Conservation (phyloP, 2,329 filamentous ascomycete genomes). For the Proliferodiscus dingleyae region DNA sequence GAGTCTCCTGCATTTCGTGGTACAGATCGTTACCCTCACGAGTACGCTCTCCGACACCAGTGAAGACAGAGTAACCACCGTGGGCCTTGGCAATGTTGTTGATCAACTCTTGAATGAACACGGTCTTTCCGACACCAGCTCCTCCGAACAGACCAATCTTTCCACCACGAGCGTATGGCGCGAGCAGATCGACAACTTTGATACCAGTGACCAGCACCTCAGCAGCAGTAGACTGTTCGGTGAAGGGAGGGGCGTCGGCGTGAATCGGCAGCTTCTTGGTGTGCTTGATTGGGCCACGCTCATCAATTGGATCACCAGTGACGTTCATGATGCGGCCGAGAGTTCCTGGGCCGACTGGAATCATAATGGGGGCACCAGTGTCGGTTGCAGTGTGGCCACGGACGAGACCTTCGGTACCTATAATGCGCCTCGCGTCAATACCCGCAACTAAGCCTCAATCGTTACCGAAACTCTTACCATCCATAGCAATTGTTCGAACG, state of each 20-base stretch:
- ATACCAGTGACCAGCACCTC: slow-evolving; percentile 99
- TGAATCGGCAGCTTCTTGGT: slow-evolving; percentile 87
- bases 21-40: slow-evolving; percentile 99
- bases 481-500: slow-evolving; percentile 99
- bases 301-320: slow-evolving; percentile 99
- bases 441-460: slow-evolving; percentile 12
- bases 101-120: slow-evolving; percentile 99
- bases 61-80: slow-evolving; percentile 99
- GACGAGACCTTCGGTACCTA: slow-evolving; percentile 98
- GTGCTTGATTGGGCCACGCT: slow-evolving; percentile 96
- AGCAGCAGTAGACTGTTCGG: slow-evolving; percentile 91
- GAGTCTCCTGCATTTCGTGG: slow-evolving; percentile 99
- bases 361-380: slow-evolving; percentile 91
- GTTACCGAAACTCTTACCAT: slow-evolving; percentile 62
- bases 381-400: slow-evolving; percentile 82
- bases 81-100: slow-evolving; percentile 99
- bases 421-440: slow-evolving; percentile 21
- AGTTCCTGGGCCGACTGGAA: slow-evolving; percentile 88
- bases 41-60: slow-evolving; percentile 99
- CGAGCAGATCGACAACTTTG: slow-evolving; percentile 99
- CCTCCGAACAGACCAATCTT: slow-evolving; percentile 99
- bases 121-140: slow-evolving; percentile 99
- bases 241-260: slow-evolving; percentile 86
- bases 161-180: slow-evolving; percentile 99
- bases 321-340: slow-evolving; percentile 99